Conservation (phyloP, 1,284 basidiomycete species). For the Ustilago cynodontis region DNA sequence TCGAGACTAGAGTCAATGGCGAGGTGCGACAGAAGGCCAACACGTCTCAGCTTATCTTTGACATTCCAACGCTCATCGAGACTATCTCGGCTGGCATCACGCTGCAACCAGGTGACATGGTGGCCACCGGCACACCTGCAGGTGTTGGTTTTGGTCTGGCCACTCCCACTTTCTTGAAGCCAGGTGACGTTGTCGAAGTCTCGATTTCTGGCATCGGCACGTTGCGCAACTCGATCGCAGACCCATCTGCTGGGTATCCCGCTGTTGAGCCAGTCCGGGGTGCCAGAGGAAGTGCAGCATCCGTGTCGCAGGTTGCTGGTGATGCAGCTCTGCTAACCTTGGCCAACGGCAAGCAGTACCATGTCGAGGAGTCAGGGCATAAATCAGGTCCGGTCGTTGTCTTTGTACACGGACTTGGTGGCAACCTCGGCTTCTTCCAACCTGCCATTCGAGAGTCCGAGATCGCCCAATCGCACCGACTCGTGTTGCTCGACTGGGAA, state of each 20-base stretch:
- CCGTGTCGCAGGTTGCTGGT: neutral
- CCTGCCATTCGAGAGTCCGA: conserved; percentile 3
- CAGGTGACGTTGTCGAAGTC: conserved; percentile 15
- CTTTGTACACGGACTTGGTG: conserved; percentile 11
- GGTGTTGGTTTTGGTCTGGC: conserved; percentile 10
- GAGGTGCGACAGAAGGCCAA: conserved; percentile 10
- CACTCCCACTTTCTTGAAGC: conserved; percentile 10
- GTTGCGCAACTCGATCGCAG: conserved; percentile 7
- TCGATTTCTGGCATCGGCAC: conserved; percentile 9
- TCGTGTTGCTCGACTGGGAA: conserved; percentile 14
- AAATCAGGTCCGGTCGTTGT: neutral
- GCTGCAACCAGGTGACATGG: conserved; percentile 12
- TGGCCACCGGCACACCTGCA: conserved; percentile 12
- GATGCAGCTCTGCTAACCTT: conserved; percentile 4
- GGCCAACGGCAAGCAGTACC: conserved; percentile 9
- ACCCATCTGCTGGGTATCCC: neutral
- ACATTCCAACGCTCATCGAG: conserved; percentile 14
- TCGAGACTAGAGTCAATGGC: conserved; percentile 14
- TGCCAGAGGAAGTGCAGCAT: neutral
- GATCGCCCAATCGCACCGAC: conserved; percentile 3
- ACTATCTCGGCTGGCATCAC: conserved; percentile 19
- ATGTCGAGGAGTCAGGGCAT: conserved; percentile 4
- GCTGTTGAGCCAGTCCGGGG: conserved; percentile 4
- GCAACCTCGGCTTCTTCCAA: conserved; percentile 9
- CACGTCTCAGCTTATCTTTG: conserved; percentile 14